phyloP scores from a whole-genome alignment of 805 yeast species.

The Spathaspora passalidarum region DNA sequence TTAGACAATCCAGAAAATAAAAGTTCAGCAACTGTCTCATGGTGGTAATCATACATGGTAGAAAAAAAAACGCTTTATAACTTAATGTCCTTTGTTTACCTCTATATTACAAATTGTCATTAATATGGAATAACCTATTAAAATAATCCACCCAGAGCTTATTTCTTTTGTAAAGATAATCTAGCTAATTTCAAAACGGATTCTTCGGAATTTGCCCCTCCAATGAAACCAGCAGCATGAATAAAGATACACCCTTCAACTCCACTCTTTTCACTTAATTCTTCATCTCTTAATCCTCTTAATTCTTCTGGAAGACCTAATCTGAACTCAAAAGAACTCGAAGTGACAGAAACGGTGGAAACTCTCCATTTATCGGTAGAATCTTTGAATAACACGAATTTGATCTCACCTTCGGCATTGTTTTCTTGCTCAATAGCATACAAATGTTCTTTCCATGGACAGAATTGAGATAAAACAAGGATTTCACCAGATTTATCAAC shows the following conservation, averaged over 20 bases:
- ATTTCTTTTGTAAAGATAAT: constrained; percentile 17
- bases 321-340: constrained; percentile 80
- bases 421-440: constrained; percentile 66
- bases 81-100: too few relatives aligned
- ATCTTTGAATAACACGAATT: constrained; percentile 81
- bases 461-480: constrained; percentile 67
- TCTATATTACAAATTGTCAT: too few relatives aligned
- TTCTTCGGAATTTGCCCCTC: constrained; percentile 82
- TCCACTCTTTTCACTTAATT: constrained; percentile 69
- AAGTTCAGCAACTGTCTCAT: too few relatives aligned
- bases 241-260: constrained; percentile 85
- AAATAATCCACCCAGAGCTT: too few relatives aligned
- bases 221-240: constrained; percentile 97
- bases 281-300: constrained; percentile 95
- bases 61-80: too few relatives aligned
- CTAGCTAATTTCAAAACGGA: constrained; percentile 75
- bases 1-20: too few relatives aligned
- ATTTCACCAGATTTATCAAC: constrained; percentile 72
- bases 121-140: too few relatives aligned
- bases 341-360: constrained; percentile 83
- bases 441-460: constrained; percentile 95
- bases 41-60: too few relatives aligned
- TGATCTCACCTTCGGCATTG: constrained; percentile 50
- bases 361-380: constrained; percentile 76
- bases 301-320: constrained; percentile 84